These are phyloP conservation scores for Thymus mandschuricus DNA, from an alignment of 257 asterid species.

Conservation along the genomic window DNA sequence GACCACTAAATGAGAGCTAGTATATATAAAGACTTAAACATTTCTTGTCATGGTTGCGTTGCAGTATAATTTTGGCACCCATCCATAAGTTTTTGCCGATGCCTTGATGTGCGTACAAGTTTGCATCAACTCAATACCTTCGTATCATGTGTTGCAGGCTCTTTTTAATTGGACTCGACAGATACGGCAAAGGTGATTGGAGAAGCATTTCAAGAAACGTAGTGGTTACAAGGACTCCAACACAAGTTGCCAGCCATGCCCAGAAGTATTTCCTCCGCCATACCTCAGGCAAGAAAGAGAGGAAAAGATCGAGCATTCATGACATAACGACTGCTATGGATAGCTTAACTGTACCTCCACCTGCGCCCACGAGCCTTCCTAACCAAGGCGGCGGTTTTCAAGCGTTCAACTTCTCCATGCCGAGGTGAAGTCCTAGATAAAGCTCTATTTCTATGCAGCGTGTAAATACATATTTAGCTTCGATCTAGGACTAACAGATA, in stretches of 20 bases:
- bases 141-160: slow-evolving; percentile 39
- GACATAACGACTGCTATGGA: slow-evolving; percentile 78
- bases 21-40: no score
- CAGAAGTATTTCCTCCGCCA: slow-evolving; percentile 89
- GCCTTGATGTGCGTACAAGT: neutral
- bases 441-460: neutral
- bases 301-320: slow-evolving; percentile 87
- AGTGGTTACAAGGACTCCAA: slow-evolving; percentile 87
- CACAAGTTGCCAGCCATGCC: slow-evolving; percentile 96
- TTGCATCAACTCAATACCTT: neutral
- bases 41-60: no score
- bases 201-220: slow-evolving; percentile 93
- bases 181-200: slow-evolving; percentile 91
- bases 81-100: no score
- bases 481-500: slow-evolving; percentile 29
- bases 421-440: slow-evolving; percentile 38
- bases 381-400: slow-evolving; percentile 45
- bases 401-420: slow-evolving; percentile 45
- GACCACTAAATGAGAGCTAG: no score
- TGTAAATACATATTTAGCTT: slow-evolving; percentile 37
- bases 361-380: slow-evolving; percentile 50
- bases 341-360: slow-evolving; percentile 45
- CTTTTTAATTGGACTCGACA: slow-evolving; percentile 69
- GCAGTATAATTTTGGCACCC: neutral
- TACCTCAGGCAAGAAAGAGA: slow-evolving; percentile 68